phyloP scores from a whole-genome alignment of 23 red algal species.

The Agarophyton chilense region DNA sequence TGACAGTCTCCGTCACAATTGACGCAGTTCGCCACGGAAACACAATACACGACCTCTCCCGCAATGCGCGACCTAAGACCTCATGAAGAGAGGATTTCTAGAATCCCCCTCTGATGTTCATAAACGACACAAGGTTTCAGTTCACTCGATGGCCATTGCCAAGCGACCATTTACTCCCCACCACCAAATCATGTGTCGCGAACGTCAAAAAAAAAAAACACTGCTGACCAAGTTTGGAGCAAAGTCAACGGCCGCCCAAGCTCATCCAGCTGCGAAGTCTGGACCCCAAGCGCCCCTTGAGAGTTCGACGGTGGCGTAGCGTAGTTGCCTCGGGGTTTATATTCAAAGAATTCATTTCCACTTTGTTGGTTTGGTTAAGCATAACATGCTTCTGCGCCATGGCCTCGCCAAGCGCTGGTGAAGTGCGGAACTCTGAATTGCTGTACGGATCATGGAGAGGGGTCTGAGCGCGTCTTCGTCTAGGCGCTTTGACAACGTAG shows the following conservation, averaged over 20 bases:
- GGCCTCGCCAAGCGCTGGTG: not conserved
- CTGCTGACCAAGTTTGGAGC: not conserved
- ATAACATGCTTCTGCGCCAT: not conserved
- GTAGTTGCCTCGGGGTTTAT: not conserved
- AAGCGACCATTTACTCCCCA: no score
- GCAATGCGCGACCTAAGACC: no score
- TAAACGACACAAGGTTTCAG: no score
- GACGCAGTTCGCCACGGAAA: no score
- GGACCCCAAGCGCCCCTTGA: constrained; percentile 7
- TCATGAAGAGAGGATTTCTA: no score
- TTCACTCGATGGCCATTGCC: no score
- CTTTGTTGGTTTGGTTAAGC: not conserved
- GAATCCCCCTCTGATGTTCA: no score
- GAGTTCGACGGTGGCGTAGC: not conserved
- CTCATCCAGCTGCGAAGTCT: not conserved
- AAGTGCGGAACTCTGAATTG: not conserved
- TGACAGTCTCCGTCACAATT: no score
- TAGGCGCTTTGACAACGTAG: not conserved
- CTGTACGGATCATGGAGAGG: constrained; percentile 3
- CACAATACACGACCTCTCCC: no score
- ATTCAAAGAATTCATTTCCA: not conserved
- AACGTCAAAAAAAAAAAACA: not conserved
- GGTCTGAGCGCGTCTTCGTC: not conserved
- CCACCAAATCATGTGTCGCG: no score
- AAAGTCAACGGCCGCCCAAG: not conserved